Evolutionary conservation across 192 early-diverging fungal species (phyloP), one percentile per base, ranked within the genome.

Genomic region (Coemansia sp.): DNA sequence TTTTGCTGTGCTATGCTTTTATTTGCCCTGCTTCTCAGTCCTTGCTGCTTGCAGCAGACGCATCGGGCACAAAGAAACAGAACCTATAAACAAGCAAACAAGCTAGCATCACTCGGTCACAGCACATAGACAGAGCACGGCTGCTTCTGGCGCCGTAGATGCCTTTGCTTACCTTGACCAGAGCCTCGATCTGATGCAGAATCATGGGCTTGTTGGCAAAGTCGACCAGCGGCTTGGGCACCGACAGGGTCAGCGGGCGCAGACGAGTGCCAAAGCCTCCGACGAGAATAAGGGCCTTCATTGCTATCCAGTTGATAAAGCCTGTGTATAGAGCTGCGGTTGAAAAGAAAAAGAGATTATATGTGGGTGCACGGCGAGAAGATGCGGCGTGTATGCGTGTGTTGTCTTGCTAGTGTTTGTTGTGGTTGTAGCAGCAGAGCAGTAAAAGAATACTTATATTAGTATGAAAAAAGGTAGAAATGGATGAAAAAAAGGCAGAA

Each of bases 181-280:
- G 84, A 6, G 90, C 94, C 74, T 97, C 95, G 66, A 99, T 98
- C 83, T 99, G 97, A 80, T 99, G 97, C 61, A 95, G 85, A 81
- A 99, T 96, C 91, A 99, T 98, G 60, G 93, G 95, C 78, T 86
- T 91, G 86, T 99, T 99, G 35, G 92, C 93, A 83, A 99, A 99
- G 82, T 99, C 95, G n/a, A 99, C 95, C 51, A 99, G 85, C 49
- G 97, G 97, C 83, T 99, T 99, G 60, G 97, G 97, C 46, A 94
- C 83, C 47, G 95, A 89, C 59, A 99, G 84, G 18, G 97, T 99
- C 55, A 99, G 86, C 46, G 97, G 97, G 34, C 97, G 89, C 70
- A 99, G 89, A 74, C 97, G 91, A 51, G 97, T 99, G 68, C 97
- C 97, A 77, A 95, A 99, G 55, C 97, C 89, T 72, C 89, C 89